These are phyloP conservation scores for Aspergillus olivimuriae DNA, from an alignment of 495 filamentous ascomycete species.

Conservation along the genomic window DNA sequence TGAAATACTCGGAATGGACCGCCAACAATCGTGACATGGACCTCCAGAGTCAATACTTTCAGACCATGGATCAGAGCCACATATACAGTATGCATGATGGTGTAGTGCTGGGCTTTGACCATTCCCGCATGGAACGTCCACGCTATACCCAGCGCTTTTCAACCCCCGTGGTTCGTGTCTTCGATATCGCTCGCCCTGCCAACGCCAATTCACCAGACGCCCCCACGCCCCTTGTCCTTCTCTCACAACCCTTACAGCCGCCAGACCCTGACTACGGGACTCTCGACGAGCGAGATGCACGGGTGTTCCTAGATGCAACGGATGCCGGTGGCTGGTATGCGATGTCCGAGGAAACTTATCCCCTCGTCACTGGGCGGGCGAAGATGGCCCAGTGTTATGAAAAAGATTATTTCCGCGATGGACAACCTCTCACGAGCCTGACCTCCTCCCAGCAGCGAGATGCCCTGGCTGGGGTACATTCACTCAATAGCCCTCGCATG, in stretches of 20 bases:
- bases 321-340: slow-evolving; percentile 87
- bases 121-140: slow-evolving; percentile 47
- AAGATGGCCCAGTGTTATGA: slow-evolving; percentile 57
- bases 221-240: slow-evolving; percentile 59
- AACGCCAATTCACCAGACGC: slow-evolving; percentile 49
- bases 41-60: slow-evolving; percentile 71
- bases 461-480: slow-evolving; percentile 48
- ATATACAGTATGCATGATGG: slow-evolving; percentile 85
- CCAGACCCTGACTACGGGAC: slow-evolving; percentile 49
- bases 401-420: slow-evolving; percentile 47
- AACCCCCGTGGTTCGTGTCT: slow-evolving; percentile 83
- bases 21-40: slow-evolving; percentile 89
- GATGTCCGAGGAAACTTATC: slow-evolving; percentile 81
- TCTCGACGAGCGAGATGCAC: slow-evolving; percentile 51
- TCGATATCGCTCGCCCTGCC: slow-evolving; percentile 75
- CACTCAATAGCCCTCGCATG: slow-evolving; percentile 33
- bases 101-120: slow-evolving; percentile 74
- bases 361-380: slow-evolving; percentile 67
- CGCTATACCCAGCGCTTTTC: slow-evolving; percentile 64
- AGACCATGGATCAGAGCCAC: slow-evolving; percentile 80
- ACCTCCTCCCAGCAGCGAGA: slow-evolving; percentile 40
- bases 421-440: slow-evolving; percentile 35
- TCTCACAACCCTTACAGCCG: slow-evolving; percentile 79
- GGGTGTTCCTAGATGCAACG: slow-evolving; percentile 83
- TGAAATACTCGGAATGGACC: slow-evolving; percentile 92